A percentile compares a stretch with the other conserved stretches of the same genome.
Conservation (phyloP, 371 early-diverging fungal species). For the Apophysomyces sp. region DNA sequence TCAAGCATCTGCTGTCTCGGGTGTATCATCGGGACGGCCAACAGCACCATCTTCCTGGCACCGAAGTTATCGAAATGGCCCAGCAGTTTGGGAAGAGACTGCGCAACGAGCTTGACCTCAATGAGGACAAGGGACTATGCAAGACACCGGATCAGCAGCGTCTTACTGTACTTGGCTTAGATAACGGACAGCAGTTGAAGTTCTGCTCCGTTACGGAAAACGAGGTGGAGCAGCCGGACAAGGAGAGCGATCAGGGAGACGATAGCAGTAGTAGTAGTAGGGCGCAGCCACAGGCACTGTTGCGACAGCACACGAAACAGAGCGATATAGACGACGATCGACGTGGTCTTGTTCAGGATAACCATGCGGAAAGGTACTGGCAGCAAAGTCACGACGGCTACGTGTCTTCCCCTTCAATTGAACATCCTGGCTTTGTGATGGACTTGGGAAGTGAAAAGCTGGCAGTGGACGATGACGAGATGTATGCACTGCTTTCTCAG, state of each 20-base stretch:
- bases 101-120: neutral
- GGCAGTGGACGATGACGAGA: neutral
- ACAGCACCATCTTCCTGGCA: neutral
- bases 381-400: neutral
- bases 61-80: neutral
- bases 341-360: slow-evolving; percentile 3
- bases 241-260: neutral
- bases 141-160: neutral
- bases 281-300: neutral
- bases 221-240: slow-evolving; percentile 7
- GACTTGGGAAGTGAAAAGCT: neutral
- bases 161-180: slow-evolving; percentile 1
- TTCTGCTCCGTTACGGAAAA: slow-evolving; percentile 10
- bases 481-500: neutral
- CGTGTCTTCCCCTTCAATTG: neutral
- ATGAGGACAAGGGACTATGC: neutral
- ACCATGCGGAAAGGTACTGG: slow-evolving; percentile 12
- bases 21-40: slow-evolving; percentile 30
- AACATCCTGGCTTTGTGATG: neutral
- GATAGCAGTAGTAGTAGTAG: neutral
- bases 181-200: neutral
- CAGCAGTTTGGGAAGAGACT: neutral
- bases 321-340: slow-evolving; percentile 1
- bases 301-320: neutral
- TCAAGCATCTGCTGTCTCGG: slow-evolving; percentile 47